phyloP scores from a whole-genome alignment of 257 asterid genomes.

The Solanum virginianum region DNA sequence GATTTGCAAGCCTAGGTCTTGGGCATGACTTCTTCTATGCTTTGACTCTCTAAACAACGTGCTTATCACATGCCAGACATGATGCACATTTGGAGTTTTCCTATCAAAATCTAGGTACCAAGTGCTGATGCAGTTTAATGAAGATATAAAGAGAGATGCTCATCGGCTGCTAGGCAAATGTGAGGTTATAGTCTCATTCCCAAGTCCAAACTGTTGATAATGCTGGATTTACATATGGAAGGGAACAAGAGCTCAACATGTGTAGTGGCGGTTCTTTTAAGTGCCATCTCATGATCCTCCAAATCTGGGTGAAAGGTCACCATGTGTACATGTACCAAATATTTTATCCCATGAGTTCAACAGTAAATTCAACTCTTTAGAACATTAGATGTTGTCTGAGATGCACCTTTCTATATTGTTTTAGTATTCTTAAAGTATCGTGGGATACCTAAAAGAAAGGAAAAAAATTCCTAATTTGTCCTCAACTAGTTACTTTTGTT shows the following conservation, averaged over 20 bases:
- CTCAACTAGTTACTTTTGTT: background rate
- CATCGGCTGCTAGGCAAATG: background rate
- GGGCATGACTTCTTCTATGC: conserved; percentile 12
- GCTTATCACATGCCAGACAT: background rate
- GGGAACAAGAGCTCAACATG: background rate
- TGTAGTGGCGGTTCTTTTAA: background rate
- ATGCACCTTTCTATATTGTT: background rate
- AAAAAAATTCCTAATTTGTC: background rate
- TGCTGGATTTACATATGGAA: background rate
- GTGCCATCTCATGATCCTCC: background rate
- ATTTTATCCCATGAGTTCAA: background rate
- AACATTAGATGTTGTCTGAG: background rate
- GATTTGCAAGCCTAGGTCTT: conserved; percentile 1
- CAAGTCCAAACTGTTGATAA: background rate
- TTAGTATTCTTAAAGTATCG: background rate
- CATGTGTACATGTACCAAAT: background rate
- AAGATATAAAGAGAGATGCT: background rate
- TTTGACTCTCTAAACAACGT: background rate
- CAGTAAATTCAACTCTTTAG: background rate
- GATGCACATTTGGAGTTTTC: background rate
- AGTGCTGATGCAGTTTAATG: background rate
- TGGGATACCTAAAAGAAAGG: background rate
- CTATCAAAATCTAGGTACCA: background rate
- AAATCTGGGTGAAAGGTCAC: background rate
- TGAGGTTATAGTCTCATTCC: background rate